Evolutionary conservation across 2,329 filamentous ascomycete species (phyloP), one percentile per base, ranked within the genome.

Genomic region (Aplosporella prunicola): DNA sequence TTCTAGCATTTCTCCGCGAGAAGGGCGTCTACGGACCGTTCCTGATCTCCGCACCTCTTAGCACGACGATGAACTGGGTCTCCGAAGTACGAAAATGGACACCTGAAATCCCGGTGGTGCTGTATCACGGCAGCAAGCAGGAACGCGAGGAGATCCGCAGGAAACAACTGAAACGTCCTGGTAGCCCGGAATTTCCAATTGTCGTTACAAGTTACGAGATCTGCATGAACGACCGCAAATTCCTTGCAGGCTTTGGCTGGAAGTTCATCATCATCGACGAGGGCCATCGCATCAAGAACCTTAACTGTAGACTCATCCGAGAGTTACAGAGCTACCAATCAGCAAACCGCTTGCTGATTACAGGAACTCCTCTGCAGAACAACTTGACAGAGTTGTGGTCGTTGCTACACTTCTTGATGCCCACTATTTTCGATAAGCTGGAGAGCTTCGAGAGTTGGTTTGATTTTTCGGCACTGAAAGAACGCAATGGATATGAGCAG

Each of bases 211-310:
- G 82, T 25, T 96, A 96, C 50, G 91, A 98, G 55, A 95, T 98
- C 54, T 88, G 93, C 37, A 80, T 98, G 62, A 80, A 86, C 49
- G 91, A 98, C 54, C 78, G 84, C 24, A 81, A 86, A 35, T 80
- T 80, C 23, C 64, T 98, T 5, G 78, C 78, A 0, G 80, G 82
- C 40, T 89, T 93, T 40, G 81, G 87, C 23, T 98, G 91, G 91
- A 86, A 93, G 37, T 95, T 94, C 49, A 95, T 98, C 51, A 91
- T 98, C 47, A 93, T 98, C 43, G 89, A 98, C 48, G 91, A 98
- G 62, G 91, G 91, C 0, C 91, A 98, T 55, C 81, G 91, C 1
- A 79, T 98, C 71, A 98, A 98, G 66, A 98, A 98, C 46, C 81
- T 93, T 45, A 88, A 96, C 33, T 93, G 89, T 20, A 83, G 85